phyloP scores from a whole-genome alignment of 2,329 filamentous ascomycete genomes.

The Xylariaceae sp. region DNA sequence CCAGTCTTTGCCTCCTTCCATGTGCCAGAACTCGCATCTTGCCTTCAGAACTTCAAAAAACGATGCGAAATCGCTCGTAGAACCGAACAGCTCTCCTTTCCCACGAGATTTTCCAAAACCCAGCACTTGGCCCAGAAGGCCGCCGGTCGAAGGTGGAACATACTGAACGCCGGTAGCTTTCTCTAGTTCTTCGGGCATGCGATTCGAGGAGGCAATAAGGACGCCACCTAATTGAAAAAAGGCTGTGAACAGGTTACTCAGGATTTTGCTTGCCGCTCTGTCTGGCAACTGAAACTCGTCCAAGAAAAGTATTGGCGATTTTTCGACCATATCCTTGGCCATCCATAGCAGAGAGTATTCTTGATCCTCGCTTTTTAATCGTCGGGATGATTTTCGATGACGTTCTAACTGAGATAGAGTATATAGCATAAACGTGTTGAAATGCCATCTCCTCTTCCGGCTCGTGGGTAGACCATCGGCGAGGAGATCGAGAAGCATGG shows the following conservation, averaged over 20 bases:
- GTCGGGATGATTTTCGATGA: conserved; percentile 50
- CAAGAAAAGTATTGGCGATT: conserved; percentile 75
- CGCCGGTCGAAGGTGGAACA: conserved; percentile 53
- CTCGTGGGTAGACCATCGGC: conserved; percentile 74
- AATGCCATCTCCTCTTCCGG: conserved; percentile 78
- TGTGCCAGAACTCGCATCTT: conserved; percentile 82
- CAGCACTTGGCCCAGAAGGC: conserved; percentile 53
- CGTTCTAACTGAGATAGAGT: conserved; percentile 72
- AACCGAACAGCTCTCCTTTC: conserved; percentile 57
- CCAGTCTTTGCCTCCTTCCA: conserved; percentile 76
- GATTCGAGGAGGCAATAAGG: conserved; percentile 77
- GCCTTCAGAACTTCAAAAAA: conserved; percentile 78
- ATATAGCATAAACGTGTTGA: conserved; percentile 85
- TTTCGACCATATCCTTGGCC: conserved; percentile 74
- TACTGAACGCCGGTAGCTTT: conserved; percentile 76
- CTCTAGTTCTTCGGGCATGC: conserved; percentile 79
- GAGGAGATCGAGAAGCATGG: conserved; percentile 83
- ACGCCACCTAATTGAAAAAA: conserved; percentile 86
- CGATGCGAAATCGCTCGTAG: conserved; percentile 71
- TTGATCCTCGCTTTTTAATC: conserved; percentile 30
- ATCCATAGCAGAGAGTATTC: conserved; percentile 75
- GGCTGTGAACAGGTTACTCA: conserved; percentile 75
- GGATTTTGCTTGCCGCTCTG: conserved; percentile 74
- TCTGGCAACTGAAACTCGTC: conserved; percentile 87
- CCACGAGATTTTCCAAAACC: conserved; percentile 41